phyloP scores from a whole-genome alignment of 805 yeast genomes.

The Candida manassasensis region DNA sequence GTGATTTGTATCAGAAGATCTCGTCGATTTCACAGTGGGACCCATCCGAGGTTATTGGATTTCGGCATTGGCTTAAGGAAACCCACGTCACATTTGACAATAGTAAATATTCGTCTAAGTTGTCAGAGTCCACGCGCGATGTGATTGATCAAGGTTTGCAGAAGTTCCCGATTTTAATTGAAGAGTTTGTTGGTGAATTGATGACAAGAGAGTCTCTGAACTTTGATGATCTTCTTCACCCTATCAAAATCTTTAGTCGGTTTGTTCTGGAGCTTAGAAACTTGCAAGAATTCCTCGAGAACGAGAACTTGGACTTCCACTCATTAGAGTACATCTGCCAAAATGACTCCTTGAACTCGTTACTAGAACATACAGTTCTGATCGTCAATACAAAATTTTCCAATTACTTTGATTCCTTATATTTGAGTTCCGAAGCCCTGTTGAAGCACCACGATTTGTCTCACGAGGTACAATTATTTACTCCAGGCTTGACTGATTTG shows the following conservation, averaged over 20 bases:
- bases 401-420: slow-evolving; percentile 8
- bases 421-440: not conserved
- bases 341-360: slow-evolving; percentile 4
- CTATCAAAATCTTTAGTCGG: slow-evolving; percentile 21
- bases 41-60: slow-evolving; percentile 24
- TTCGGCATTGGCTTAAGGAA: slow-evolving; percentile 28
- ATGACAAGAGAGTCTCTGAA: slow-evolving; percentile 1
- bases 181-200: slow-evolving; percentile 5
- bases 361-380: slow-evolving; percentile 7
- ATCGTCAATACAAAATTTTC: slow-evolving; percentile 8
- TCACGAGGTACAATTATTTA: slow-evolving; percentile 10
- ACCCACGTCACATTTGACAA: slow-evolving; percentile 12
- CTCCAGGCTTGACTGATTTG: slow-evolving; percentile 17
- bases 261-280: slow-evolving; percentile 21
- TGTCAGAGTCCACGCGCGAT: not conserved
- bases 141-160: slow-evolving; percentile 3
- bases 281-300: slow-evolving; percentile 15
- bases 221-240: slow-evolving; percentile 4
- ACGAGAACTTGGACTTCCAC: slow-evolving; percentile 13
- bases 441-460: not conserved
- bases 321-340: slow-evolving; percentile 10
- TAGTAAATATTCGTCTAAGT: slow-evolving; percentile 4
- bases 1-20: not conserved
- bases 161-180: slow-evolving; percentile 6
- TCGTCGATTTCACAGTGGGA: slow-evolving; percentile 21